phyloP scores from a whole-genome alignment of 345 rosid genomes.

The Brassica nigra region DNA sequence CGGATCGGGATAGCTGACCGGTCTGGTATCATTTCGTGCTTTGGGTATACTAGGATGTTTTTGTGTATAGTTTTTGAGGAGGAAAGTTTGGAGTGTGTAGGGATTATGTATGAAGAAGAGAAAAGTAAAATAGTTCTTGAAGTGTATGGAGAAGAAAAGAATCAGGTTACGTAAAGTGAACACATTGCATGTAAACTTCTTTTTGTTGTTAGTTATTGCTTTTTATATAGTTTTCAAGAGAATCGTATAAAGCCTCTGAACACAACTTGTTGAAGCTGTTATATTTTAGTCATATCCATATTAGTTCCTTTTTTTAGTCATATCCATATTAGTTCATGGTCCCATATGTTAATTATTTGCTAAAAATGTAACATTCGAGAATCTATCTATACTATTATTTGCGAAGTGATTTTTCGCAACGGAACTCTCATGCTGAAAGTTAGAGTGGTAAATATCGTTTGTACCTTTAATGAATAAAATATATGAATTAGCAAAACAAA shows the following conservation, averaged over 20 bases:
- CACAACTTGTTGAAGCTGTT: conserved; percentile 11
- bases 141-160: conserved; percentile 53
- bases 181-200: neutral
- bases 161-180: conserved; percentile 43
- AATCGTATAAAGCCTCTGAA: conserved; percentile 28
- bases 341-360: too few relatives aligned
- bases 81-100: conserved; percentile 10
- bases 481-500: too few relatives aligned
- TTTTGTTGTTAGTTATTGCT: neutral
- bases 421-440: too few relatives aligned
- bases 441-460: too few relatives aligned
- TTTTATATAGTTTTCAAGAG: conserved; percentile 3
- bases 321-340: too few relatives aligned
- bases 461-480: too few relatives aligned
- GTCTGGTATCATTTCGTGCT: conserved; percentile 26
- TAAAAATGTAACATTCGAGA: too few relatives aligned
- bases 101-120: conserved; percentile 32
- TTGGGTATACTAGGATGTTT: neutral
- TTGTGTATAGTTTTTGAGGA: conserved; percentile 11
- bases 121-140: conserved; percentile 33
- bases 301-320: too few relatives aligned
- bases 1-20: conserved; percentile 38
- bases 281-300: neutral
- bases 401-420: too few relatives aligned
- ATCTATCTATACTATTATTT: too few relatives aligned